Evolutionary conservation across 2,329 filamentous ascomycete species (phyloP).

Genomic region (Diplodia intermedia): DNA sequence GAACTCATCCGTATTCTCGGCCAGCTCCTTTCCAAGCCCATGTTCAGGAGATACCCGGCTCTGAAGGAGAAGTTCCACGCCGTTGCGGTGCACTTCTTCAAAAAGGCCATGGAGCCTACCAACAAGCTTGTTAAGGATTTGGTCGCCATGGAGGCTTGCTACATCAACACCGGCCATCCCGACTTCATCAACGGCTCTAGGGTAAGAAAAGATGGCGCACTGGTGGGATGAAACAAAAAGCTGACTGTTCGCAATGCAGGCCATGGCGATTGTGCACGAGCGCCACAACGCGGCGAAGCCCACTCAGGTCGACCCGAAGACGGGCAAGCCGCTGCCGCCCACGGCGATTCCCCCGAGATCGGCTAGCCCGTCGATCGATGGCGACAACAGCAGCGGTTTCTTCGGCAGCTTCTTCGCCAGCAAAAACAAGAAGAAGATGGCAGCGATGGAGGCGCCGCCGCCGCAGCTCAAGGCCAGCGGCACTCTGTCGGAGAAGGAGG

Average conservation of each 20-base stretch:
- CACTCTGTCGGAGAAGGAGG: slow-evolving; percentile 90
- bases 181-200: slow-evolving; percentile 97
- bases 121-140: slow-evolving; percentile 96
- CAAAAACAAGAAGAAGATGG: slow-evolving; percentile 99
- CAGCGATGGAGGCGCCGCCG: slow-evolving; percentile 97
- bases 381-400: slow-evolving; percentile 75
- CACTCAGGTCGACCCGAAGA: slow-evolving; percentile 97
- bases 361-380: slow-evolving; percentile 74
- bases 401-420: slow-evolving; percentile 98
- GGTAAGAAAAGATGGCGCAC: slow-evolving; percentile 53
- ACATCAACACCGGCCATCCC: slow-evolving; percentile 97
- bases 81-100: slow-evolving; percentile 94
- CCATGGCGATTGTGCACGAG: slow-evolving; percentile 98
- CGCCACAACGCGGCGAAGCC: slow-evolving; percentile 82
- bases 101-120: slow-evolving; percentile 96
- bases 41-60: slow-evolving; percentile 91
- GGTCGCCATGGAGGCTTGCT: slow-evolving; percentile 94
- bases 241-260: slow-evolving; percentile 53
- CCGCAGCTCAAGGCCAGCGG: slow-evolving; percentile 93
- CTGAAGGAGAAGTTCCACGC: slow-evolving; percentile 97
- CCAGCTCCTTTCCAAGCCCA: slow-evolving; percentile 83
- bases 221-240: not conserved
- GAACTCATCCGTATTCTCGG: slow-evolving; percentile 94
- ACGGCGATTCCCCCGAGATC: slow-evolving; percentile 72
- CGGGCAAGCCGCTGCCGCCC: slow-evolving; percentile 85